These are phyloP conservation scores for Quercus engelmannii DNA, from an alignment of 306 rosid species.

Conservation along the genomic window DNA sequence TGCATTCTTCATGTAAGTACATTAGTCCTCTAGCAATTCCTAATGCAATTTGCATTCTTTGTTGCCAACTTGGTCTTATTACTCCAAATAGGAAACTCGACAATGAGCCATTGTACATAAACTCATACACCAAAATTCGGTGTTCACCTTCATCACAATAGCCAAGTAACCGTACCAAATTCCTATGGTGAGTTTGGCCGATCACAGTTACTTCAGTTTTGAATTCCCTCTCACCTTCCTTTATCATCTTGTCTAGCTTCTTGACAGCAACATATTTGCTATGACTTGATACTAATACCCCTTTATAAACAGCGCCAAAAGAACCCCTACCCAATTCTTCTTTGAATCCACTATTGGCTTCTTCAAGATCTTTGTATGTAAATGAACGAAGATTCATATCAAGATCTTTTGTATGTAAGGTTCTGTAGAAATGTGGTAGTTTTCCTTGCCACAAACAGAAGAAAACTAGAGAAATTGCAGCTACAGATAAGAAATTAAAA, in stretches of 20 bases:
- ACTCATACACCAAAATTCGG: not conserved
- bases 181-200: constrained; percentile 1
- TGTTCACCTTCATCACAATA: not conserved
- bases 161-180: not conserved
- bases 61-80: not conserved
- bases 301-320: constrained; percentile 2
- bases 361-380: constrained; percentile 2
- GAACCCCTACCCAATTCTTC: constrained; percentile 4
- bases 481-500: not conserved
- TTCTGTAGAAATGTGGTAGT: not conserved
- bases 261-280: not conserved
- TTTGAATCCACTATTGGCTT: not conserved
- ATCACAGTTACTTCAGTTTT: not conserved
- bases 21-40: not conserved
- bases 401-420: not conserved
- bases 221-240: not conserved
- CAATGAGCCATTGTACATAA: not conserved
- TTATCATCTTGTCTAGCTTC: not conserved
- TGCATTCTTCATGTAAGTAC: not conserved
- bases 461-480: not conserved
- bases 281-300: not conserved
- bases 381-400: not conserved
- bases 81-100: not conserved
- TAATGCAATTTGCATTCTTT: not conserved
- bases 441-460: not conserved